These are phyloP conservation scores for Puccinia horiana DNA, from an alignment of 1,284 basidiomycete species.

Conservation along the genomic window DNA sequence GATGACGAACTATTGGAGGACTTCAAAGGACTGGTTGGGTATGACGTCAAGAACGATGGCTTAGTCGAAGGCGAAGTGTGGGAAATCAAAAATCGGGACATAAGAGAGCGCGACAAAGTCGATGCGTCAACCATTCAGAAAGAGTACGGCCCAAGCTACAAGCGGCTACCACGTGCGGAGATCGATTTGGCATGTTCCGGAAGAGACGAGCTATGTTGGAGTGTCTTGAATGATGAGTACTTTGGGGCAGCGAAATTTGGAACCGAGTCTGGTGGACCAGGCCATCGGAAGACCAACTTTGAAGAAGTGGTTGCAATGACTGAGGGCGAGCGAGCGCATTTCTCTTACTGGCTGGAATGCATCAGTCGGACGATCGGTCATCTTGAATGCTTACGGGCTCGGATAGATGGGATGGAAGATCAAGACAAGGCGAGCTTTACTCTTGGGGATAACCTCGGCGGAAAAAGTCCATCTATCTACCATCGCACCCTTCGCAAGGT, in stretches of 20 bases:
- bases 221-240: slow-evolving; percentile 49
- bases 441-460: slow-evolving; percentile 44
- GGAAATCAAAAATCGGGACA: slow-evolving; percentile 45
- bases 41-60: slow-evolving; percentile 47
- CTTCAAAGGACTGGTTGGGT: slow-evolving; percentile 49
- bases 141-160: slow-evolving; percentile 48
- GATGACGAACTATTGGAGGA: slow-evolving; percentile 47
- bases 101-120: slow-evolving; percentile 41
- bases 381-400: slow-evolving; percentile 40
- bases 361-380: slow-evolving; percentile 49
- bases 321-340: slow-evolving; percentile 48
- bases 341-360: slow-evolving; percentile 46
- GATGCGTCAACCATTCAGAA: slow-evolving; percentile 40
- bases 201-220: slow-evolving; percentile 48
- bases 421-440: slow-evolving; percentile 22
- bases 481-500: slow-evolving; percentile 44
- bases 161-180: slow-evolving; percentile 36
- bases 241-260: slow-evolving; percentile 49
- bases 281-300: slow-evolving; percentile 49
- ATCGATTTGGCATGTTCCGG: slow-evolving; percentile 46
- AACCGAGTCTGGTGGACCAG: slow-evolving; percentile 49
- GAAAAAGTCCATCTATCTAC: slow-evolving; percentile 49
- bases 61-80: slow-evolving; percentile 49
- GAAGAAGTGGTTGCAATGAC: slow-evolving; percentile 50
- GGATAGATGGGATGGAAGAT: slow-evolving; percentile 44